Evolutionary conservation across 225 moss, liverwort and hornwort species (phyloP).

Genomic region (Physcomitrellopsis africana): DNA sequence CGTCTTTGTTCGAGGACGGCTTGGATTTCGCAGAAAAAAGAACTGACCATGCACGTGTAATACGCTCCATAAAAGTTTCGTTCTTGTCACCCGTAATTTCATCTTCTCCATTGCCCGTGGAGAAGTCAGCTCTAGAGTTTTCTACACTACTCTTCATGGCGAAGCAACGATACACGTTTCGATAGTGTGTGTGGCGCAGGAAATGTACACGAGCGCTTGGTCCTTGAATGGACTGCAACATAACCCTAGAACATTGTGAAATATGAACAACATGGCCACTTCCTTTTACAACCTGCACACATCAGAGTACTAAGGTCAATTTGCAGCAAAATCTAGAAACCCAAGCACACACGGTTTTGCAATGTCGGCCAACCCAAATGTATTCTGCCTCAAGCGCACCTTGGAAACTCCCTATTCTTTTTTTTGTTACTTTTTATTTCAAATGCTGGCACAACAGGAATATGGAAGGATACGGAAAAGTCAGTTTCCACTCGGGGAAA

Average conservation of each 20-base stretch:
- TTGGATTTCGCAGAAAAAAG: conserved; percentile 68
- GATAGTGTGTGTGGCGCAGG: neutral
- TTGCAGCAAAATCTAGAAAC: neutral
- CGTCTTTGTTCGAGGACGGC: conserved; percentile 67
- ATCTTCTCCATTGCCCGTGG: conserved; percentile 34
- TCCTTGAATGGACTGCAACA: neutral
- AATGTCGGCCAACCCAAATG: neutral
- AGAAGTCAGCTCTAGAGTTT: conserved; percentile 20
- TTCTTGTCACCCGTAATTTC: conserved; percentile 31
- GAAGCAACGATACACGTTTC: conserved; percentile 6
- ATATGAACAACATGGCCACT: neutral
- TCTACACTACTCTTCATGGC: conserved; percentile 19
- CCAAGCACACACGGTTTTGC: neutral
- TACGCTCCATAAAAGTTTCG: conserved; percentile 60
- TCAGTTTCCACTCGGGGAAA: too few relatives aligned
- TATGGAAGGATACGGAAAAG: too few relatives aligned
- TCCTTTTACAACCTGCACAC: conserved; percentile 24
- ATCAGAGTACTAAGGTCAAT: neutral
- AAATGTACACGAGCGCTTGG: neutral
- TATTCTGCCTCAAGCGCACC: too few relatives aligned
- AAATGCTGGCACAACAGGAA: too few relatives aligned
- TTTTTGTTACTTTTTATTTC: too few relatives aligned
- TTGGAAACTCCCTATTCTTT: too few relatives aligned
- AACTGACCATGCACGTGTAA: conserved; percentile 73
- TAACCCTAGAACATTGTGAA: conserved; percentile 6